Evolutionary conservation across 2,329 filamentous ascomycete species (phyloP).

Genomic region (Trichoderma atroviride): DNA sequence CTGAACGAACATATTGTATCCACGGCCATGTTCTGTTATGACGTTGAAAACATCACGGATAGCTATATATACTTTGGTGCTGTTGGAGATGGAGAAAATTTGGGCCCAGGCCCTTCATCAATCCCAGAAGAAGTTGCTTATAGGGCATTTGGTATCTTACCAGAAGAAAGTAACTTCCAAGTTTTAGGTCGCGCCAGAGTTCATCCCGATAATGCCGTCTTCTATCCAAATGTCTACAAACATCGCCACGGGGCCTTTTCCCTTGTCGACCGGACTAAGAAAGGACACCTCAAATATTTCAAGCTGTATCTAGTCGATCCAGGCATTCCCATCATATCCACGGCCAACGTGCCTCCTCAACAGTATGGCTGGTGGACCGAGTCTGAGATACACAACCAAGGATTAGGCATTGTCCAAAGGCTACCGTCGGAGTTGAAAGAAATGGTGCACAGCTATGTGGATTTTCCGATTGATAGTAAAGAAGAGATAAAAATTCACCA

Average conservation of each 20-base stretch:
- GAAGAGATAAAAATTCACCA: constrained; percentile 29
- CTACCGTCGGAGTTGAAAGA: constrained; percentile 32
- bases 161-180: neutral
- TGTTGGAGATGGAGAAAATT: neutral
- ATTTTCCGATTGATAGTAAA: constrained; percentile 30
- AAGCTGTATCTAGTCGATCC: constrained; percentile 65
- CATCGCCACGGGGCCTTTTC: constrained; percentile 56
- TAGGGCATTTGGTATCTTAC: neutral
- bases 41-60: constrained; percentile 61
- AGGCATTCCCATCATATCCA: constrained; percentile 46
- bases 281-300: constrained; percentile 62
- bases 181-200: neutral
- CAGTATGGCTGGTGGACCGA: constrained; percentile 42
- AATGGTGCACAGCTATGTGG: constrained; percentile 32
- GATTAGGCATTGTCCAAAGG: neutral
- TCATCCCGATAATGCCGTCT: neutral
- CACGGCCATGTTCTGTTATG: constrained; percentile 64
- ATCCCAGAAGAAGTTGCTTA: neutral
- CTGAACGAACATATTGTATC: constrained; percentile 66
- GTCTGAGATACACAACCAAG: neutral
- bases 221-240: constrained; percentile 57
- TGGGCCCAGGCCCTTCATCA: neutral
- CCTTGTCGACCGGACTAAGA: constrained; percentile 51
- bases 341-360: constrained; percentile 49
- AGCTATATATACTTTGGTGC: constrained; percentile 55